These are phyloP conservation scores for Saccharomycopsis capsularis DNA, from an alignment of 805 yeast genomes.

Conservation along the genomic window DNA sequence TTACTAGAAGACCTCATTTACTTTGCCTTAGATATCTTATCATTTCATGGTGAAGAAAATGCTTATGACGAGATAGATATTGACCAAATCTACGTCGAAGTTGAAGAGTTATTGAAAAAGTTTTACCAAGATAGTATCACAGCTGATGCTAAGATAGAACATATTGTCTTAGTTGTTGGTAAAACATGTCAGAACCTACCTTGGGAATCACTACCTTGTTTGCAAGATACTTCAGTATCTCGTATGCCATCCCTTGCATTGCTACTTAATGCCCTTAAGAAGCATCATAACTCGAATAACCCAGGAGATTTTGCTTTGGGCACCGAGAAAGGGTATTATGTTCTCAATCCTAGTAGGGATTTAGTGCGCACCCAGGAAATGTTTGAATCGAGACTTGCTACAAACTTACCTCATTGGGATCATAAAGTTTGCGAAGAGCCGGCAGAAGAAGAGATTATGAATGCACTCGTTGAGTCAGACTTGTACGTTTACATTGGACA, in stretches of 20 bases:
- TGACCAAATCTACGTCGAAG: slow-evolving; percentile 44
- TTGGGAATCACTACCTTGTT: slow-evolving; percentile 75
- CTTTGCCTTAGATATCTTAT: slow-evolving; percentile 52
- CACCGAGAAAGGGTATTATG: slow-evolving; percentile 39
- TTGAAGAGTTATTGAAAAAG: slow-evolving; percentile 41
- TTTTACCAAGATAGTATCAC: slow-evolving; percentile 22
- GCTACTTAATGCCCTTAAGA: slow-evolving; percentile 34
- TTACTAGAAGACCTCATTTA: slow-evolving; percentile 57
- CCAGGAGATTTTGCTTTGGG: neutral
- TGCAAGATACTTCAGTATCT: slow-evolving; percentile 52
- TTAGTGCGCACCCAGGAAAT: slow-evolving; percentile 55
- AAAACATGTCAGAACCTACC: slow-evolving; percentile 65
- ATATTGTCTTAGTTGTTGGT: slow-evolving; percentile 65
- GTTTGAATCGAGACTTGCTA: slow-evolving; percentile 40
- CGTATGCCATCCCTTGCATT: slow-evolving; percentile 63
- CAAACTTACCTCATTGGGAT: slow-evolving; percentile 35
- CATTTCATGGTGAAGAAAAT: slow-evolving; percentile 56
- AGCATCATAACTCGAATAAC: slow-evolving; percentile 12
- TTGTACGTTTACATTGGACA: slow-evolving; percentile 83
- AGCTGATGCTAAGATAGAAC: slow-evolving; percentile 31
- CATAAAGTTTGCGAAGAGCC: slow-evolving; percentile 56
- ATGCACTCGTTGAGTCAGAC: slow-evolving; percentile 36
- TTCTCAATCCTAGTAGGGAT: slow-evolving; percentile 82
- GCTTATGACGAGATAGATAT: slow-evolving; percentile 62
- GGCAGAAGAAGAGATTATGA: slow-evolving; percentile 42